Conservation (phyloP, 805 yeast genomes). For the Pichia eremophila region DNA sequence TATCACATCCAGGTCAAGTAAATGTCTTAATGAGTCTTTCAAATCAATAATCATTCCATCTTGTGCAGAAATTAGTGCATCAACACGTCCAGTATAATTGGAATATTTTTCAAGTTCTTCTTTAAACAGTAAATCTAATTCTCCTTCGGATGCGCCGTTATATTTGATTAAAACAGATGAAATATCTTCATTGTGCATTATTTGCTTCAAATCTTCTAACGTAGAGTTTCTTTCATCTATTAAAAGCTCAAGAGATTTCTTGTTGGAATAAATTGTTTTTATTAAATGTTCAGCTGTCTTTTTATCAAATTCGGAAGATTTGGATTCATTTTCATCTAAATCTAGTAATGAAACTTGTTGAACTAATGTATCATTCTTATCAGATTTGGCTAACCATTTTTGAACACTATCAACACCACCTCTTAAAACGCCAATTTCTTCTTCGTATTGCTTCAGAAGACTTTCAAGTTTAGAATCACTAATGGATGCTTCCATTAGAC, state of each 20-base stretch:
- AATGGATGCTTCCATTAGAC: conserved; percentile 50
- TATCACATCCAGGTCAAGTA: conserved; percentile 37
- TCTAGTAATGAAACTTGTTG: conserved; percentile 47
- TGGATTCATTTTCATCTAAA: conserved; percentile 39
- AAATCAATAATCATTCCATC: conserved; percentile 34
- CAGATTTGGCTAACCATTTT: conserved; percentile 17
- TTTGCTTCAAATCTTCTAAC: conserved; percentile 55
- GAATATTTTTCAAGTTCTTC: conserved; percentile 71
- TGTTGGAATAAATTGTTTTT: conserved; percentile 41
- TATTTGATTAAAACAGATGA: conserved; percentile 65
- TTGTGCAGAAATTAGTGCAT: conserved; percentile 61
- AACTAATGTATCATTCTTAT: conserved; percentile 1
- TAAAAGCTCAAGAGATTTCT: conserved; percentile 53
- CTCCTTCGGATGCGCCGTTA: conserved; percentile 38
- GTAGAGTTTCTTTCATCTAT: conserved; percentile 55
- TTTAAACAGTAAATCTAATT: conserved; percentile 43
- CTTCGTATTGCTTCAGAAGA: conserved; percentile 33
- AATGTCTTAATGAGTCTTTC: conserved; percentile 34
- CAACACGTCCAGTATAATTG: conserved; percentile 57
- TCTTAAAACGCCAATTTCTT: conserved; percentile 35
- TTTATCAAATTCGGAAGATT: conserved; percentile 10
- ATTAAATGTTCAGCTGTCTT: conserved; percentile 30
- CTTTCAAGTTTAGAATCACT: conserved; percentile 48
- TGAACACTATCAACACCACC: conserved; percentile 37
- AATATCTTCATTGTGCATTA: conserved; percentile 76